Conservation (phyloP, 202 grass and related monocot genomes). For the Hordeum pubiflorum region DNA sequence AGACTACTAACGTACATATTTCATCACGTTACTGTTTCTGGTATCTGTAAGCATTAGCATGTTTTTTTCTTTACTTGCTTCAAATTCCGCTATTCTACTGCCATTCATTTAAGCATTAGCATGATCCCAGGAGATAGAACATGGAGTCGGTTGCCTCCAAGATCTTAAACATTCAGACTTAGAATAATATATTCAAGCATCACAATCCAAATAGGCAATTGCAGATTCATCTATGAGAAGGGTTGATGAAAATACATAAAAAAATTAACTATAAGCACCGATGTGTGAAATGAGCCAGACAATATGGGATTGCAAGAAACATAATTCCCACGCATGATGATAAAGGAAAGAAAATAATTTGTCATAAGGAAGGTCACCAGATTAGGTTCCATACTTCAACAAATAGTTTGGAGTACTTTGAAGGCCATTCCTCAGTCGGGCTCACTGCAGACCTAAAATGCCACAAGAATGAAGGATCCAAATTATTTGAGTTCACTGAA, state of each 20-base stretch:
- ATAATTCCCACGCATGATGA: not conserved
- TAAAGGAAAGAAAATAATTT: not conserved
- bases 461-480: not conserved
- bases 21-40: not conserved
- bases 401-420: conserved; percentile 66
- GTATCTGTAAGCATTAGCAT: not conserved
- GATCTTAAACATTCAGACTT: not conserved
- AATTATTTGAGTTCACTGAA: not conserved
- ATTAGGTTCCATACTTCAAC: conserved; percentile 38
- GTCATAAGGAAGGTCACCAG: not conserved
- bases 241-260: not conserved
- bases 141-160: not conserved
- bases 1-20: not conserved
- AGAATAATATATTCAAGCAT: not conserved
- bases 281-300: not conserved
- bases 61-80: not conserved
- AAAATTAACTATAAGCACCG: not conserved
- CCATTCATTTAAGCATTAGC: not conserved
- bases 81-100: not conserved
- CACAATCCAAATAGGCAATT: not conserved
- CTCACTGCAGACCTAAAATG: conserved; percentile 56
- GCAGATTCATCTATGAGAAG: not conserved
- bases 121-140: not conserved
- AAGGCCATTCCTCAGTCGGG: conserved; percentile 66
- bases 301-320: not conserved